phyloP scores from a whole-genome alignment of 2,329 filamentous ascomycete genomes.

The Scedosporium apiospermum region DNA sequence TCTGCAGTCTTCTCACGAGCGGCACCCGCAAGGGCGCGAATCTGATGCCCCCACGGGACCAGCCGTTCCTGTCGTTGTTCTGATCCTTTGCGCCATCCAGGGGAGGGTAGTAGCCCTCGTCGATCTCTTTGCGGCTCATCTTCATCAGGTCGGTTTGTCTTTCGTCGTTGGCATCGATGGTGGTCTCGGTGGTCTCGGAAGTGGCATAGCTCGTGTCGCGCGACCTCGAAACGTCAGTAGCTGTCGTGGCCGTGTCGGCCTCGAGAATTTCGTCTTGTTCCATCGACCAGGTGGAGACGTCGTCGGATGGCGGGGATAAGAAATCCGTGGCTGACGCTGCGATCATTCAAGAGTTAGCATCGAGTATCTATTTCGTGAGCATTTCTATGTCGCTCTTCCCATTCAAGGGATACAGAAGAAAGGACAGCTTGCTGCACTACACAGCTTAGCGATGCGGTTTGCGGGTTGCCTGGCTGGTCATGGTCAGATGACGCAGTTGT shows the following conservation, averaged over 20 bases:
- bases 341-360: background rate
- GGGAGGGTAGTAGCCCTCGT: slow-evolving; percentile 1
- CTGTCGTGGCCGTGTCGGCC: background rate
- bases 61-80: slow-evolving; percentile 19
- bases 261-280: background rate
- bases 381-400: background rate
- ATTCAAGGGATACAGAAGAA: background rate
- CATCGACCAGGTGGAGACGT: background rate
- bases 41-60: slow-evolving; percentile 50
- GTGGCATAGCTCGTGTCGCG: background rate
- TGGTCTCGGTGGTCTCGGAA: background rate
- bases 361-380: background rate
- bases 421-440: background rate
- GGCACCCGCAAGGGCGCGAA: slow-evolving; percentile 77
- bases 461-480: background rate
- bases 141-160: background rate
- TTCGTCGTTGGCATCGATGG: background rate
- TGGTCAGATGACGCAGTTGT: background rate
- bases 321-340: background rate
- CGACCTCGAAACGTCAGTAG: background rate
- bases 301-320: slow-evolving; percentile 3
- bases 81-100: background rate
- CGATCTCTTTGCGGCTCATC: background rate
- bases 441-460: background rate
- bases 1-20: slow-evolving; percentile 62